Base-by-base conservation (phyloP, 352 stramenopile species). In the Peronospora farinosa region DNA sequence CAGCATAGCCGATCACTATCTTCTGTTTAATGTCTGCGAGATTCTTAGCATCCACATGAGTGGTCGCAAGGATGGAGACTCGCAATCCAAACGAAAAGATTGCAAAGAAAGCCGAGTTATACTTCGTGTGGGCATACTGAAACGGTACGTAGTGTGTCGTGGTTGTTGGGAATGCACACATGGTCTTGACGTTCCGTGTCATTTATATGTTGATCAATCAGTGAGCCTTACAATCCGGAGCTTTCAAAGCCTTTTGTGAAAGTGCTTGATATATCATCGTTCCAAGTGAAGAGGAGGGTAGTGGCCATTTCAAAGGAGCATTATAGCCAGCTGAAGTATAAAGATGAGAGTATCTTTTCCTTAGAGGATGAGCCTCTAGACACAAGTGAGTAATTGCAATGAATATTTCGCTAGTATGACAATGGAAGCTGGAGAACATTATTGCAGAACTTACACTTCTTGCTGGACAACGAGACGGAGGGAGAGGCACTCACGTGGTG, bases 11-110 rank as follows among this genome's bases (percentile, higher is more conserved):
- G 77, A 91, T 40, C 75, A 90, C 53, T 84, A 81, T 39, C 52
- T 90, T 13, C 40, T 90, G 12, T 92, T 87, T 44, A 65, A 88
- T 25, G 78, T 92, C 4, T 90, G 78, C 52, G 75, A 92, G 57
- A 88, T 92, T 35, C 21, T 89, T n/a, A 78, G 69, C 30, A 86
- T 90, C 43, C 58, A 65, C 16, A 21, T 76, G 15, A 53, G 30
- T 38, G 40, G 21, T 7, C 47, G 51, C 1, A 66, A 67, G 28
- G 50, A 67, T 16, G 60, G 60, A 51, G 47, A 35, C 17, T 59
- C 52, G 5, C 60, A 61, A 40, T 60, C 58, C 3, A 63, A 55
- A 45, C 49, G 54, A 40, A 64, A 68, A 41, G 46, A 56, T 32
- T 48, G 61, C 12, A 67, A 73, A 13, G 50, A 45, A 35, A 54